Percentiles rank a stretch among this genome's conserved stretches.
phyloP scores from a whole-genome alignment of 192 early-diverging fungal species.

The Entomortierella lignicola region DNA sequence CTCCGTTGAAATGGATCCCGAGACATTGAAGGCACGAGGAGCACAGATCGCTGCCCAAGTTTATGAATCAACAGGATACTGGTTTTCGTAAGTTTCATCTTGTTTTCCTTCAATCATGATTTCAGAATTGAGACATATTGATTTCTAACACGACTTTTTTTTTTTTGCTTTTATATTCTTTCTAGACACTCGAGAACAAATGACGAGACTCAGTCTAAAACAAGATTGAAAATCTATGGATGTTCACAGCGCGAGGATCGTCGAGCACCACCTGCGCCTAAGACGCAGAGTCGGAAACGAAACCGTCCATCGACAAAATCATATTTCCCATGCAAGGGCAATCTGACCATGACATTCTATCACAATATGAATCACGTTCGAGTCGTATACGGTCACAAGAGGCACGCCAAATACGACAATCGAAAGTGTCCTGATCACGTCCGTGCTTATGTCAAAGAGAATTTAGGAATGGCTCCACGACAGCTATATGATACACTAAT shows the following conservation, averaged over 20 bases:
- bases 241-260: slow-evolving; percentile 49
- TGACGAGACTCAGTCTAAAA: slow-evolving; percentile 52
- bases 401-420: slow-evolving; percentile 50
- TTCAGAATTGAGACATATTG: too few relatives aligned
- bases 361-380: slow-evolving; percentile 45
- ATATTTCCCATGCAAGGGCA: slow-evolving; percentile 53
- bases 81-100: slow-evolving; percentile 51
- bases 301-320: slow-evolving; percentile 48
- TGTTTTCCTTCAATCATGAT: too few relatives aligned
- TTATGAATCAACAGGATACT: slow-evolving; percentile 53
- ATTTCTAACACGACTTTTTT: not conserved
- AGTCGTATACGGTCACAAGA: slow-evolving; percentile 40
- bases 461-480: slow-evolving; percentile 27
- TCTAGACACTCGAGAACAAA: slow-evolving; percentile 52
- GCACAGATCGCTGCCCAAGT: slow-evolving; percentile 41
- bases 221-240: slow-evolving; percentile 49
- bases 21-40: slow-evolving; percentile 37
- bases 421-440: slow-evolving; percentile 52
- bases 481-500: slow-evolving; percentile 29
- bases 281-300: slow-evolving; percentile 49
- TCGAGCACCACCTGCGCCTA: slow-evolving; percentile 47
- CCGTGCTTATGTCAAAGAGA: slow-evolving; percentile 44
- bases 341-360: slow-evolving; percentile 52
- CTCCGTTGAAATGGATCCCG: slow-evolving; percentile 46
- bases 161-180: too few relatives aligned